Evolutionary conservation across 1,139 yeast genomes (phyloP).

Genomic region (Kurtzmaniella quercitrusa): DNA sequence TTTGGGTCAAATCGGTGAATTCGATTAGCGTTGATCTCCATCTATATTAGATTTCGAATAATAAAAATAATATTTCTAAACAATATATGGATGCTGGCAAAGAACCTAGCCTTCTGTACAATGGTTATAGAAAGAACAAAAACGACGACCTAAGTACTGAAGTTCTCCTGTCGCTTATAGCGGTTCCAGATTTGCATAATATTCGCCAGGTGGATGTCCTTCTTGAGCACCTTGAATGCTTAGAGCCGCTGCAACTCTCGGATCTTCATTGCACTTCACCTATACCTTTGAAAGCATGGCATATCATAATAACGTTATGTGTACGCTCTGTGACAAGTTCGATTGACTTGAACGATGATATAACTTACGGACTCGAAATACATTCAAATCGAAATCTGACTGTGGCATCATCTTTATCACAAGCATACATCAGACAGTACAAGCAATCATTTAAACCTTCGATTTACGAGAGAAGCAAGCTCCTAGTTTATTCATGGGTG

Average conservation of each 20-base stretch:
- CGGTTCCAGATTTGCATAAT: not conserved
- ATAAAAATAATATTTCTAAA: not conserved
- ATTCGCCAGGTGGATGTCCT: not conserved
- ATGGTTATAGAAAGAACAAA: not conserved
- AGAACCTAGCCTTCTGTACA: not conserved
- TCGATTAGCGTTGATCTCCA: constrained; percentile 18
- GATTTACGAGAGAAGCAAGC: constrained; percentile 2
- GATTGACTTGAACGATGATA: not conserved
- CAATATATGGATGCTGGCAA: not conserved
- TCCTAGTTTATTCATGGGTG: not conserved
- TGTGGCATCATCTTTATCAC: constrained; percentile 3
- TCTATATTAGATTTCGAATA: not conserved
- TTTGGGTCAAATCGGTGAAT: constrained; percentile 39
- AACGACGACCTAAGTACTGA: not conserved
- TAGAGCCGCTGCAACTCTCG: not conserved
- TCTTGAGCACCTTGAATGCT: not conserved
- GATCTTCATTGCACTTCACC: not conserved
- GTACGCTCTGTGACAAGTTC: constrained; percentile 3
- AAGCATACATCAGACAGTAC: constrained; percentile 3
- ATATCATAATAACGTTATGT: constrained; percentile 5
- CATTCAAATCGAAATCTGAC: not conserved
- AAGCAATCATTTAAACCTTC: constrained; percentile 3
- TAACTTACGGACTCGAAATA: not conserved
- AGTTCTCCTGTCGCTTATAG: not conserved
- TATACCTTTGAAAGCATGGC: not conserved